Conservation (phyloP, 345 rosid genomes). For the Melaleuca alternifolia region DNA sequence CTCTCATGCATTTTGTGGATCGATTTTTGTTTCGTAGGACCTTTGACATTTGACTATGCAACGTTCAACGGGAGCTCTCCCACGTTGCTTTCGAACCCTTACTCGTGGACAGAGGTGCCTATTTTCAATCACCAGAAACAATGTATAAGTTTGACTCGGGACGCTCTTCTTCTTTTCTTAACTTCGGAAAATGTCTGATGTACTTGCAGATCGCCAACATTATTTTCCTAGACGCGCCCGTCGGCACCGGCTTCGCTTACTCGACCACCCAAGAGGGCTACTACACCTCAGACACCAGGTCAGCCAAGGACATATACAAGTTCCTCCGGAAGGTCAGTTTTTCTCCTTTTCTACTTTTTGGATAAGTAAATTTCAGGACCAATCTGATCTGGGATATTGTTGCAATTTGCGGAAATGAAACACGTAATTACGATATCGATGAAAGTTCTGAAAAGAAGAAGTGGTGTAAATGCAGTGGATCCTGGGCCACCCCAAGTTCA, state of each 20-base stretch:
- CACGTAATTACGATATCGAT: neutral
- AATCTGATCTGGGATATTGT: neutral
- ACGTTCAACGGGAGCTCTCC: constrained; percentile 30
- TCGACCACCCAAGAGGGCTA: constrained; percentile 12
- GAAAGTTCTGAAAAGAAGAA: constrained; percentile 2
- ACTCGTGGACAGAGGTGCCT: constrained; percentile 32
- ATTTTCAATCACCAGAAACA: neutral
- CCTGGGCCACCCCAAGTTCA: constrained; percentile 12
- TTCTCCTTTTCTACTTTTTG: neutral
- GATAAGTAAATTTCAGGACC: neutral
- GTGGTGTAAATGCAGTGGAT: constrained; percentile 26
- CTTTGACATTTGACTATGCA: constrained; percentile 11
- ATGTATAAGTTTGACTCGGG: neutral
- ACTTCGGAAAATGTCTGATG: neutral
- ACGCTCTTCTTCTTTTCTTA: neutral
- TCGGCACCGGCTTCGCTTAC: constrained; percentile 27
- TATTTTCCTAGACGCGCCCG: constrained; percentile 23
- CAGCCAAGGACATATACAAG: constrained; percentile 6
- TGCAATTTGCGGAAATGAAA: neutral
- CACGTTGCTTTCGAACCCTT: constrained; percentile 5
- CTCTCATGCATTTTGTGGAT: neutral
- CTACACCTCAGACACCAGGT: constrained; percentile 1
- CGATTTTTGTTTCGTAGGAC: constrained; percentile 11
- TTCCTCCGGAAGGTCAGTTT: constrained; percentile 15
- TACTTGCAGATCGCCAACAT: constrained; percentile 17